Evolutionary conservation across 2,329 filamentous ascomycete species (phyloP).

Genomic region (Cytospora piceicola): DNA sequence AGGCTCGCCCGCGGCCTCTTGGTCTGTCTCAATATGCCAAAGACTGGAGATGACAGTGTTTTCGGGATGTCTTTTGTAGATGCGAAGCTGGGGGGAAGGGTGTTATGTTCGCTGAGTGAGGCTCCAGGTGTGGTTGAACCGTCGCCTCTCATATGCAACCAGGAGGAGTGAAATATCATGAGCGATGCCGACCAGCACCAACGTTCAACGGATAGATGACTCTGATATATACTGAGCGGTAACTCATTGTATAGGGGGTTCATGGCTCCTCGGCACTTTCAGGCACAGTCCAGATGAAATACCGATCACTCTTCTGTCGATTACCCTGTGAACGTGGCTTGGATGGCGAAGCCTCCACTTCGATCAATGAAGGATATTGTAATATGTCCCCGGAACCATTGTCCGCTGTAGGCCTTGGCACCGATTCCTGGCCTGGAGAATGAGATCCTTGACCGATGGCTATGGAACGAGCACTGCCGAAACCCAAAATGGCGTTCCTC

Average conservation of each 20-base stretch:
- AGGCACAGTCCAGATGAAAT: constrained; percentile 25
- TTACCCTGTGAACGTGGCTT: constrained; percentile 1
- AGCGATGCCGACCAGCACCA: too few species aligned
- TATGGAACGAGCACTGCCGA: constrained; percentile 64
- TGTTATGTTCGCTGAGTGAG: too few species aligned
- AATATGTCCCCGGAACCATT: not conserved
- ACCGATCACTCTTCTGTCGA: constrained; percentile 12
- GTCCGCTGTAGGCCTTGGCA: not conserved
- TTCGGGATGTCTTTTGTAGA: not conserved
- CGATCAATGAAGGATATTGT: constrained; percentile 6
- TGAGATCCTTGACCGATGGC: constrained; percentile 56
- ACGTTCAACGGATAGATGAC: too few species aligned
- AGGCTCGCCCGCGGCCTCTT: not conserved
- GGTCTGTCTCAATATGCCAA: not conserved
- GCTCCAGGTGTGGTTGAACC: too few species aligned
- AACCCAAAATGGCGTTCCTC: constrained; percentile 64
- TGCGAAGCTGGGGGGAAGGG: too few species aligned
- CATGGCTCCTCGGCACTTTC: constrained; percentile 29
- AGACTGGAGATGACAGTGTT: not conserved
- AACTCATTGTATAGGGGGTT: constrained; percentile 12
- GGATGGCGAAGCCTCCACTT: not conserved
- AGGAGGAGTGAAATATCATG: too few species aligned
- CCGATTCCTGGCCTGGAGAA: not conserved
- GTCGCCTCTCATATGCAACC: too few species aligned
- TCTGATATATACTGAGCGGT: not conserved